A percentile compares a stretch with the other conserved stretches of the same genome.
These are phyloP conservation scores for Trichophyton benhamiae DNA, from an alignment of 2,329 filamentous ascomycete species.

Conservation along the genomic window DNA sequence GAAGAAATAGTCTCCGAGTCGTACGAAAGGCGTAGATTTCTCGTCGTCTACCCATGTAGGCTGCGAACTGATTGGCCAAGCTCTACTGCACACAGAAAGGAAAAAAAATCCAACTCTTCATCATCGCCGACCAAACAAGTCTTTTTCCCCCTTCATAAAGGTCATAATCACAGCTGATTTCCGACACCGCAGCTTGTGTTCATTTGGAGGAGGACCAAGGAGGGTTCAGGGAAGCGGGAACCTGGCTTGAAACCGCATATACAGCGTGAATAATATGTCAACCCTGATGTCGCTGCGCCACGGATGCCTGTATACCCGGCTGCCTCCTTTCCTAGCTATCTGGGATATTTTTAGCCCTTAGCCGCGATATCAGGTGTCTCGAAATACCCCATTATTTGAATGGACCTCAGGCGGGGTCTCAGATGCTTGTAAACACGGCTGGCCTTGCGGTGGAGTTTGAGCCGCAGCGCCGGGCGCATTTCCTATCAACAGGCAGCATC, in stretches of 20 bases:
- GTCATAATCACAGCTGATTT: background rate
- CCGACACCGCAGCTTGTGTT: background rate
- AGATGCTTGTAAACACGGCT: background rate
- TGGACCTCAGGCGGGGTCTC: background rate
- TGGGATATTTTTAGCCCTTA: constrained; percentile 2
- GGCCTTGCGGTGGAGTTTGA: background rate
- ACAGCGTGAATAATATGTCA: background rate
- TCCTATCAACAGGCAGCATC: background rate
- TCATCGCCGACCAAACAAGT: background rate
- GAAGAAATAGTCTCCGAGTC: background rate
- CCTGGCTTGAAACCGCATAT: background rate
- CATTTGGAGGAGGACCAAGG: background rate
- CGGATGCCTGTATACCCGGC: background rate
- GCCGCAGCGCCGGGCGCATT: background rate
- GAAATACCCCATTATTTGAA: background rate
- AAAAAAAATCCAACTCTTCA: background rate
- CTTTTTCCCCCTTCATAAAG: background rate
- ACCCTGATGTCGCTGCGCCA: background rate
- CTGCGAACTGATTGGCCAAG: background rate
- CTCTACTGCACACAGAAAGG: background rate
- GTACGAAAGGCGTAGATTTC: background rate
- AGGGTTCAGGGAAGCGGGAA: background rate
- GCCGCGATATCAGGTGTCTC: background rate
- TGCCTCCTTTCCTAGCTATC: background rate
- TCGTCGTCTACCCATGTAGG: background rate